Base-by-base conservation (phyloP, 1,139 yeast species). In the Saccharomyces hybrid region DNA sequence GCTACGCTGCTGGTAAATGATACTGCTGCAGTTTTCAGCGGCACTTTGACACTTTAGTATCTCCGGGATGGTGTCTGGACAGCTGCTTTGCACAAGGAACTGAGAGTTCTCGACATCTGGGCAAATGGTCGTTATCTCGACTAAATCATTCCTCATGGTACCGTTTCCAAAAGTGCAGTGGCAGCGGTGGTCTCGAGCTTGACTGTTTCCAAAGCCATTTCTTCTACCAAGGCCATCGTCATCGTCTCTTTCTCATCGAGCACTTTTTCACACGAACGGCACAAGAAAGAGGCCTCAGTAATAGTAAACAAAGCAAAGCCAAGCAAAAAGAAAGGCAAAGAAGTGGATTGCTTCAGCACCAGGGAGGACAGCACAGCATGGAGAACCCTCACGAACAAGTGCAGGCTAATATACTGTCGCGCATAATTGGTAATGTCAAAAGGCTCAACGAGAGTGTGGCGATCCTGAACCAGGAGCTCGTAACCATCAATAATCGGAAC, bases 351-450 rank as follows among this genome's bases (percentile, higher is more conserved):
- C 6, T 24, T 24, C 6, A 24, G 26, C 6, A 11, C 31, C 8
- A 29, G 46, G 32, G 26, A 50, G 19, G 38, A 7, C 27, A 50
- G 32, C 14, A 42, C 19, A 34, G 16, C 24, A 86, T 88, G 95
- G 93, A 88, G 72, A 89, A 89, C 64, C 97, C 97, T 2, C 95
- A 89, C 66, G 95, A 88, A 64, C 88, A 86, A 66, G 88, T 83
- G 7, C 97, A 90, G 65, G 85, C 82, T 59, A 90, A 90, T 16
- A 75, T 89, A 47, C 76, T 88, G 56, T 80, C 89, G 26, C 81
- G 97, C 59, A 87, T 89, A 41, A 83, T 87, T 55, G 82, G 80
- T 67, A 88, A 88, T 62, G 82, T 88, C 83, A 90, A 85, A 66
- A 76, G 83, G 58, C 74, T 88, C 59, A 88, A 87, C 66, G 88